Evolutionary conservation across 2,329 filamentous ascomycete genomes (phyloP).

Genomic region (Drechslerella stenobrocha): DNA sequence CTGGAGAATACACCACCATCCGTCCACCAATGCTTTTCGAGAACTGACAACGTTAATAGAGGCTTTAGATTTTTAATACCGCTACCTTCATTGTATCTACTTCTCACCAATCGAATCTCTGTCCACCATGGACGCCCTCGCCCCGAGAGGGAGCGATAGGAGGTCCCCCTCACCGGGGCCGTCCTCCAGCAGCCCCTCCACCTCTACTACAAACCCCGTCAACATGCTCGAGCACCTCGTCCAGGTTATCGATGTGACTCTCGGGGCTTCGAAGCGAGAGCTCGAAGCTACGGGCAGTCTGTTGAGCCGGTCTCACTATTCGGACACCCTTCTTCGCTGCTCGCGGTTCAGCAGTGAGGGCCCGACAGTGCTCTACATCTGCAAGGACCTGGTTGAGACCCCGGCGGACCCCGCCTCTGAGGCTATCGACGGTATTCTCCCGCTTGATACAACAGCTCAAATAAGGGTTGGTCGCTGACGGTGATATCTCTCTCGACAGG

Average conservation of each 20-base stretch:
- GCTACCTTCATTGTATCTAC: conserved; percentile 3
- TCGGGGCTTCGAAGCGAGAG: conserved; percentile 75
- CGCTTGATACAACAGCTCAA: not conserved
- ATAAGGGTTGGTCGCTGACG: too few relatives aligned
- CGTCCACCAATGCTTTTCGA: not conserved
- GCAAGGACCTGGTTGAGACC: conserved; percentile 70
- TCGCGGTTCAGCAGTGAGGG: conserved; percentile 85
- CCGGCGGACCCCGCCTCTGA: conserved; percentile 20
- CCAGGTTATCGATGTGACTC: conserved; percentile 70
- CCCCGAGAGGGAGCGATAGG: conserved; percentile 41
- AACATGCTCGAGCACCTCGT: conserved; percentile 72
- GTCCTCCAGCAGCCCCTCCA: conserved; percentile 14
- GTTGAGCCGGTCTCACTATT: conserved; percentile 70
- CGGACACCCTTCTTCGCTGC: conserved; percentile 84
- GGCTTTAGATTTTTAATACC: conserved; percentile 22
- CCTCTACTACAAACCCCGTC: conserved; percentile 63
- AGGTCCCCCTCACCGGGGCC: conserved; percentile 45
- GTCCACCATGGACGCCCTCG: conserved; percentile 42
- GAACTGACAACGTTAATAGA: not conserved
- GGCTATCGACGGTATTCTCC: conserved; percentile 30
- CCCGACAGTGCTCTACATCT: conserved; percentile 85
- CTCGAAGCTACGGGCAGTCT: conserved; percentile 80
- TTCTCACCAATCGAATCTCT: conserved; percentile 9
- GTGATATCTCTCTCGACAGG: conserved; percentile 9
- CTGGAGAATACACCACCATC: not conserved